Conservation (phyloP, 164 flowering plant species). For the Sextonia rubra region DNA sequence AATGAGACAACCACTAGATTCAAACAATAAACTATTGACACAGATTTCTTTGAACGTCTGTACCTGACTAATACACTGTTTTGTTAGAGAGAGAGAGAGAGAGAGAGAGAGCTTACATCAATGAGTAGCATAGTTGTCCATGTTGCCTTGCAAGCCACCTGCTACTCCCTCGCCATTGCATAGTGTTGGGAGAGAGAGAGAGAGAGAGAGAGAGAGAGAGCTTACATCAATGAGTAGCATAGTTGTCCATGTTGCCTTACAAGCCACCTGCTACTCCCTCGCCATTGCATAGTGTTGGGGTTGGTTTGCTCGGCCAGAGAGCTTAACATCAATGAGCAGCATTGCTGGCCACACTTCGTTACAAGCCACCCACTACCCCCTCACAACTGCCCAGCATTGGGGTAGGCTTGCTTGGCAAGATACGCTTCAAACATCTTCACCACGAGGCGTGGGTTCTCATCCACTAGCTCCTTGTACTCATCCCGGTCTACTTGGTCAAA, state of each 20-base stretch:
- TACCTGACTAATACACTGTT: neutral
- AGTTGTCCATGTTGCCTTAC: neutral
- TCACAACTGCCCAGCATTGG: conserved; percentile 36
- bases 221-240: neutral
- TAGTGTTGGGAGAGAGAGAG: neutral
- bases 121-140: neutral
- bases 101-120: neutral
- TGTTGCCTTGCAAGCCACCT: neutral
- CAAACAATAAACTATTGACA: neutral
- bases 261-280: neutral
- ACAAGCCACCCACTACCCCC: neutral
- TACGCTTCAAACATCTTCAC: conserved; percentile 84
- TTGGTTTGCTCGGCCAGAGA: neutral
- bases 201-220: neutral
- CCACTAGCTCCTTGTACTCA: conserved; percentile 75
- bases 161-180: conserved; percentile 39
- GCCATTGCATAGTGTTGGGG: conserved; percentile 37
- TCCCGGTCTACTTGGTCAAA: conserved; percentile 54
- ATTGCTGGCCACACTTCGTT: neutral
- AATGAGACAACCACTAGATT: neutral
- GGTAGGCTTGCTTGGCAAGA: conserved; percentile 63
- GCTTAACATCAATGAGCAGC: neutral
- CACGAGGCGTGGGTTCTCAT: conserved; percentile 73
- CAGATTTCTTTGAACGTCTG: neutral
- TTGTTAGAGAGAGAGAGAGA: neutral